Percentiles rank a stretch among this genome's conserved stretches.
Conservation (phyloP, 768 basidiomycete genomes). For the Russula compacta region DNA sequence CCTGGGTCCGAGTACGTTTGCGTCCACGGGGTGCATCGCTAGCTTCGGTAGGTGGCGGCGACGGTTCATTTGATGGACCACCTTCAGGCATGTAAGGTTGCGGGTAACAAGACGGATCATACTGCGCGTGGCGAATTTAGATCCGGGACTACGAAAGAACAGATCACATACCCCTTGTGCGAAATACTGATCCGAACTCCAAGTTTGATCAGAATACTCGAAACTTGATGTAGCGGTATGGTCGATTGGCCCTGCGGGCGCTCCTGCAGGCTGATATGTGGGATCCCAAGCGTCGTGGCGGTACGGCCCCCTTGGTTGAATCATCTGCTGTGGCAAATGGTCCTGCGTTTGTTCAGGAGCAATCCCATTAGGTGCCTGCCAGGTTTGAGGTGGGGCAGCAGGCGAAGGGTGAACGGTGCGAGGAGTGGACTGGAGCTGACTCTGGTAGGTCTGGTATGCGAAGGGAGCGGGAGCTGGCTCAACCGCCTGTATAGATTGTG, state of each 20-base stretch:
- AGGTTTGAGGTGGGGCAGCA: conserved; percentile 48
- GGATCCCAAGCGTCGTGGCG: conserved; percentile 39
- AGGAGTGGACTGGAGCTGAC: conserved; percentile 32
- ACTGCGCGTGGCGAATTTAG: conserved; percentile 28
- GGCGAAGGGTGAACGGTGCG: conserved; percentile 38
- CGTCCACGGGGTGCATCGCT: conserved; percentile 48
- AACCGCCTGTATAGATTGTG: conserved; percentile 17
- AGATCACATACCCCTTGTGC: conserved; percentile 39
- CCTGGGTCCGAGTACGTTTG: conserved; percentile 58
- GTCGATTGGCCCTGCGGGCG: conserved; percentile 38
- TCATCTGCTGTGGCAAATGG: conserved; percentile 30
- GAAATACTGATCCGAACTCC: conserved; percentile 45
- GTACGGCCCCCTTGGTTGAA: conserved; percentile 20
- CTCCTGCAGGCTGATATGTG: conserved; percentile 37
- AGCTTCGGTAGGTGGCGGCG: conserved; percentile 23
- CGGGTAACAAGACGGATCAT: conserved; percentile 46
- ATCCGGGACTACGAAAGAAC: background rate
- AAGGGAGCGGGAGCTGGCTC: conserved; percentile 23
- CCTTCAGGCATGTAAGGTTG: conserved; percentile 50
- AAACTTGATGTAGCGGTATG: conserved; percentile 38
- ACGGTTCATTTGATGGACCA: conserved; percentile 33
- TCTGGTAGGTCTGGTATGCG: conserved; percentile 29
- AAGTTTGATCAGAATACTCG: conserved; percentile 49
- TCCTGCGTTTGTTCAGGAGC: conserved; percentile 59
- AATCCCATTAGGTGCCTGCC: conserved; percentile 54